Percentiles rank a stretch among this genome's conserved stretches.
Conservation (phyloP, 2,329 filamentous ascomycete genomes). For the Fusarium compactum region DNA sequence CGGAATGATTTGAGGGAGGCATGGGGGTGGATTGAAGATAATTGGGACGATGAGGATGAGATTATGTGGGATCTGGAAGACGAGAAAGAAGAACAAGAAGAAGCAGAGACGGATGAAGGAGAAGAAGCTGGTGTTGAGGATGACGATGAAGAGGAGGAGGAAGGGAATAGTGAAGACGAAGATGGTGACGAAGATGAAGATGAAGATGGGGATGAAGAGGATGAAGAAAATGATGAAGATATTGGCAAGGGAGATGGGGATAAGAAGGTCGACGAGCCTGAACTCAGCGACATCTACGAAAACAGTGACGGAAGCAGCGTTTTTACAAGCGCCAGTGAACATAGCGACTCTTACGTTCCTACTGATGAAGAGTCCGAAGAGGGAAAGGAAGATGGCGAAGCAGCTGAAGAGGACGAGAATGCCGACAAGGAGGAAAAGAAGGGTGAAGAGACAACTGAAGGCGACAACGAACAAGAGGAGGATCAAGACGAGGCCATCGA, state of each 20-base stretch:
- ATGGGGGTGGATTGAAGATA: neutral
- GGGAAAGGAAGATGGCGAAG: neutral
- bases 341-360: neutral
- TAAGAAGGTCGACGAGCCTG: neutral
- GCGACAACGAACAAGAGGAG: neutral
- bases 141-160: neutral
- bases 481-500: neutral
- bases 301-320: neutral
- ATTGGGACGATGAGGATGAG: neutral
- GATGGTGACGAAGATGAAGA: neutral
- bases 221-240: neutral
- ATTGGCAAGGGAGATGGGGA: too few species aligned
- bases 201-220: neutral
- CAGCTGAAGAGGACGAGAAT: neutral
- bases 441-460: neutral
- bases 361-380: neutral
- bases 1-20: rapidly evolving
- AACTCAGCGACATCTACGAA: neutral
- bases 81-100: neutral
- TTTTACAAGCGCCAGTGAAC: neutral
- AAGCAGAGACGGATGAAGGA: neutral
- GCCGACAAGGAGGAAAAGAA: neutral
- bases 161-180: neutral
- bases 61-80: neutral
- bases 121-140: neutral